Evolutionary conservation across 441 rosid genomes (phyloP).

Genomic region (Syzygium syzygioides): DNA sequence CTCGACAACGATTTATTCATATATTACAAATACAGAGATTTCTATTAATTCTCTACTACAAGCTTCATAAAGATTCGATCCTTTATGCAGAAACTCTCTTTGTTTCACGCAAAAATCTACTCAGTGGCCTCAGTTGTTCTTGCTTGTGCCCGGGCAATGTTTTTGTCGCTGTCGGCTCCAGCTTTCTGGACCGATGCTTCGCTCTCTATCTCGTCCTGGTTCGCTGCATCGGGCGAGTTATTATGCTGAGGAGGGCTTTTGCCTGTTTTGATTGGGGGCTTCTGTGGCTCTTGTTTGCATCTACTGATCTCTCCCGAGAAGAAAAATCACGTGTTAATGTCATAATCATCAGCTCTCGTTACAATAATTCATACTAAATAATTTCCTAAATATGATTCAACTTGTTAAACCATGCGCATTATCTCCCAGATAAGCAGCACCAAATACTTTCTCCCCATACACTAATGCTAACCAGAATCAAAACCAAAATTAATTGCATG

Average conservation of each 20-base stretch:
- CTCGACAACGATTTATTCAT: neutral
- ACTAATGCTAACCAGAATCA: too few species aligned
- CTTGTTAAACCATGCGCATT: neutral
- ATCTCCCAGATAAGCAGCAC: neutral
- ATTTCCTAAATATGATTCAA: neutral
- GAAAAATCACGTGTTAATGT: neutral
- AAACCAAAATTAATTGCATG: too few species aligned
- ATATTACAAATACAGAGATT: neutral
- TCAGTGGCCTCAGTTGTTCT: neutral
- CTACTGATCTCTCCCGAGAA: neutral
- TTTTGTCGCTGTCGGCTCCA: neutral
- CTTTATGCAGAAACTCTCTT: neutral
- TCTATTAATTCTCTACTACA: neutral
- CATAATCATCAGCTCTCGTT: neutral
- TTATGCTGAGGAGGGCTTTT: neutral
- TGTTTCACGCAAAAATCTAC: neutral
- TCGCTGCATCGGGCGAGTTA: fast-evolving
- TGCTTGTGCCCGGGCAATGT: neutral
- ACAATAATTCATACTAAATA: neutral
- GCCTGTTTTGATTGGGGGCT: neutral
- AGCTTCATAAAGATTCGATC: neutral
- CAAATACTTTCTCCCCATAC: neutral
- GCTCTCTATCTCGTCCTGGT: neutral
- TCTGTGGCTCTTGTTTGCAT: neutral
- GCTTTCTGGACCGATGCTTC: neutral